Base-by-base conservation (phyloP, 2,329 filamentous ascomycete species). In the Macroventuria anomochaeta region DNA sequence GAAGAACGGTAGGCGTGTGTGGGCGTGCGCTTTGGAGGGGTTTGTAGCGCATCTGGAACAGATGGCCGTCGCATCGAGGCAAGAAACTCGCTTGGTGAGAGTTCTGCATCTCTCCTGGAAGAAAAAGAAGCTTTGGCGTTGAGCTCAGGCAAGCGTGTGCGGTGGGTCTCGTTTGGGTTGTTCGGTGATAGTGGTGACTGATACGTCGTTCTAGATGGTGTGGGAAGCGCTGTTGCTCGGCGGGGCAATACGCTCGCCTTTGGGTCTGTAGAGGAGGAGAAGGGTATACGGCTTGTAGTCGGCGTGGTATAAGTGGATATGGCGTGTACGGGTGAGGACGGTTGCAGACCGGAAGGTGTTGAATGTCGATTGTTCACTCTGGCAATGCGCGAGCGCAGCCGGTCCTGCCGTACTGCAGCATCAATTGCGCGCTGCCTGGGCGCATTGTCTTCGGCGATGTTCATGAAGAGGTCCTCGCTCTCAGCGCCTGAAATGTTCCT, bases 401-500 rank as follows among this genome's bases (percentile, higher is more conserved):
- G 38, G 60, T 71, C 53, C 51, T 74, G 53, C 12, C 70, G 67
- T 28, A 64, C 54, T n/a, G 62, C 48, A 21, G 61, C 53, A 32
- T 74, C 72, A 7, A 61, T 55, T 15, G 59, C 55, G 21, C 63
- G 59, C 46, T 62, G 68, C 29, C 56, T 64, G 15, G 69, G 64
- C 23, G 69, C 67, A 40, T 46, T 70, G 57, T 76, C 74, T 40
- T 71, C 71, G 39, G 76, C 76, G 49, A 78, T 72, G 55, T 77
- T 72, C 40, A 78, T 59, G 55, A 78, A 78, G 23, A 78, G 64
- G 57, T 78, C 76, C 58, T 77, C 76, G 34, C 52, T 55, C 28
- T 65, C 47, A 4, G 53, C 39, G 31, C 40, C 42, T n/a, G 53
- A 34, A 11, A 44, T 38, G 6, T 23, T 51, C 32, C 46, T 15